Base-by-base conservation (phyloP, 768 basidiomycete genomes). In the Psilocybe subaeruginosa region DNA sequence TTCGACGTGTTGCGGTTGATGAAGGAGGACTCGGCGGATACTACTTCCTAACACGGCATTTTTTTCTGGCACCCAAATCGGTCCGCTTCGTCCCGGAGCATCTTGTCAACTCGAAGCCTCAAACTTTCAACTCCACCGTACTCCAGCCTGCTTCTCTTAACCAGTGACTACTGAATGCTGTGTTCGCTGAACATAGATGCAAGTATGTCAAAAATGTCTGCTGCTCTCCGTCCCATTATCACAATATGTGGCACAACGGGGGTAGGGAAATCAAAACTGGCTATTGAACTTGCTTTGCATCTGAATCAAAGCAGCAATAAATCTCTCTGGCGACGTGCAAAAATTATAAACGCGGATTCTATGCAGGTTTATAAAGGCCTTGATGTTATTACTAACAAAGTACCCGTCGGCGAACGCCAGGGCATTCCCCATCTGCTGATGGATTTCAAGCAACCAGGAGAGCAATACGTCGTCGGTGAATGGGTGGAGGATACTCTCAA, bases 281-380 rank as follows among this genome's bases (percentile, higher is more conserved):
- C 92, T 3, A 85, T 99, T 19, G 89, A 97, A 60, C 83, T 99
- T 14, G 96, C 96, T 27, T 80, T 87, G 35, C 80, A 78, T 60
- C 72, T 90, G 23, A 70, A 80, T 9, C 73, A 79, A 47, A 67
- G 64, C 35, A 58, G 68, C 45, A 66, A 64, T 30, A 72, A 67
- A 30, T 73, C 76, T 67, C 76, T 74, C 49, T 90, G 86, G 82
- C 75, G 73, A 12, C 85, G 87, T 11, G 89, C 87, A 7, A 86
- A 87, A 69, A 83, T 99, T 66, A 89, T 99, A 71, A 99, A 98
- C 70, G 93, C 96, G 8, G 97, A 99, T 75, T 87, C 97, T 11
- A 98, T 99, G 97, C 97, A 99, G 74, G 89, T 95, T 11, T 99
- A 98, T 73, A 79, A 80, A 16, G 97, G 97, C 0, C 83, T 99